Base-by-base conservation (phyloP, 1,284 basidiomycete genomes). In the Coniferiporia weirii region DNA sequence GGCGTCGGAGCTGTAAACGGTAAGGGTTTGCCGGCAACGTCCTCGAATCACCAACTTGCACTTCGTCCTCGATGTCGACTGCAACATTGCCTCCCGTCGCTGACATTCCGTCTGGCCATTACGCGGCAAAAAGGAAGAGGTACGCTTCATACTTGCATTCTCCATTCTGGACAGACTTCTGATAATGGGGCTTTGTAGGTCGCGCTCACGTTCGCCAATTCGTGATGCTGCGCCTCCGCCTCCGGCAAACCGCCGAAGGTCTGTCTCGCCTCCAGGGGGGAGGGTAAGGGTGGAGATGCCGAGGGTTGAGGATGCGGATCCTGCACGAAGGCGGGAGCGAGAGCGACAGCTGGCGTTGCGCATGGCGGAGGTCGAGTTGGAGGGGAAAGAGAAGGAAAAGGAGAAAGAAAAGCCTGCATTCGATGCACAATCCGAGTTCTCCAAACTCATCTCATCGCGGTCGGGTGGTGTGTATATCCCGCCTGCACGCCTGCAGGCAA, bases 381-480 rank as follows among this genome's bases (percentile, higher is more conserved):
- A 84, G 68, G 83, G 72, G 46, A 79, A 77, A 32, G 74, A 80
- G 56, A 80, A 81, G 60, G 70, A 70, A 15, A 81, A 79, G 64
- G 77, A 75, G 59, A 78, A 77, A 65, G 74, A 78, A 64, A 76
- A 80, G 64, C 67, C 69, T 45, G 66, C 69, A 64, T 82, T 81
- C 57, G 87, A 90, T 67, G 83, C 88, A 56, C 75, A 85, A 69
- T 84, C 85, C 27, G 91, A 93, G 72, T 93, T 94, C 68, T 83
- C 88, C 3, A 93, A 93, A 72, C 78, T 94, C 57, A 68, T 88
- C 0, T 81, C 81, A 64, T 84, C 86, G 64, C 85, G 91, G 34
- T 93, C 91, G 5, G 97, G 96, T 7, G 97, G 96, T 35, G 93
- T 97, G 9, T 99, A 99, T 71, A 89, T 99, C 67, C 96, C 96